Evolutionary conservation across 768 basidiomycete species (phyloP).

Genomic region (Postia placenta): DNA sequence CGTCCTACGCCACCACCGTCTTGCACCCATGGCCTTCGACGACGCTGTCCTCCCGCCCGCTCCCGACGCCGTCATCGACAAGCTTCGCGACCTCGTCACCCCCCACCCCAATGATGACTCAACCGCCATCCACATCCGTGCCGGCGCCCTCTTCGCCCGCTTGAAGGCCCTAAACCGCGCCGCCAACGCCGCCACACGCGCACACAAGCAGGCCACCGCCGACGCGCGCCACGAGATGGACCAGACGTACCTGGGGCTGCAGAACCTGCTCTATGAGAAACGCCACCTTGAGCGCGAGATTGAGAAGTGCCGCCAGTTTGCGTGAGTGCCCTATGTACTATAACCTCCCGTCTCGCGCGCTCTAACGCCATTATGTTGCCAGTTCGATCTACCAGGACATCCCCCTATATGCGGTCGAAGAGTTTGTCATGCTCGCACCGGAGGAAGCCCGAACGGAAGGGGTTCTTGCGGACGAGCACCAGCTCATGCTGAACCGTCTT

Average conservation of each 20-base stretch:
- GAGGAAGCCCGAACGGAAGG: slow-evolving; percentile 56
- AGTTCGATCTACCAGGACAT: slow-evolving; percentile 90
- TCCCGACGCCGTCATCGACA: slow-evolving; percentile 50
- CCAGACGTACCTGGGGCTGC: slow-evolving; percentile 77
- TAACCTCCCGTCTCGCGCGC: not conserved
- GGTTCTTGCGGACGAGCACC: slow-evolving; percentile 64
- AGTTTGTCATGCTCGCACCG: slow-evolving; percentile 67
- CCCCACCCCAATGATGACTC: slow-evolving; percentile 38
- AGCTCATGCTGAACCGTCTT: slow-evolving; percentile 82
- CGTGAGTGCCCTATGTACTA: slow-evolving; percentile 44
- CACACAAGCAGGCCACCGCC: slow-evolving; percentile 63
- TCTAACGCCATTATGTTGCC: not conserved
- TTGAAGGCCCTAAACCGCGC: slow-evolving; percentile 75
- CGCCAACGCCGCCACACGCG: slow-evolving; percentile 63
- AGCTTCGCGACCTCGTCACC: slow-evolving; percentile 57
- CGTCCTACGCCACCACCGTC: slow-evolving; percentile 4
- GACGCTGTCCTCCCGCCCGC: slow-evolving; percentile 25
- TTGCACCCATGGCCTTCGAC: slow-evolving; percentile 22
- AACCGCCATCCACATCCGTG: slow-evolving; percentile 52
- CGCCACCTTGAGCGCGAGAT: slow-evolving; percentile 88
- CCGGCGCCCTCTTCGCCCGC: slow-evolving; percentile 71
- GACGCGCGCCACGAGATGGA: slow-evolving; percentile 87
- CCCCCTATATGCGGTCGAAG: slow-evolving; percentile 61
- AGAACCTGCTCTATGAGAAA: slow-evolving; percentile 86
- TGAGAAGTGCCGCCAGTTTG: slow-evolving; percentile 88